Base-by-base conservation (phyloP, 805 yeast species). In the Suhomyces pyralidae region DNA sequence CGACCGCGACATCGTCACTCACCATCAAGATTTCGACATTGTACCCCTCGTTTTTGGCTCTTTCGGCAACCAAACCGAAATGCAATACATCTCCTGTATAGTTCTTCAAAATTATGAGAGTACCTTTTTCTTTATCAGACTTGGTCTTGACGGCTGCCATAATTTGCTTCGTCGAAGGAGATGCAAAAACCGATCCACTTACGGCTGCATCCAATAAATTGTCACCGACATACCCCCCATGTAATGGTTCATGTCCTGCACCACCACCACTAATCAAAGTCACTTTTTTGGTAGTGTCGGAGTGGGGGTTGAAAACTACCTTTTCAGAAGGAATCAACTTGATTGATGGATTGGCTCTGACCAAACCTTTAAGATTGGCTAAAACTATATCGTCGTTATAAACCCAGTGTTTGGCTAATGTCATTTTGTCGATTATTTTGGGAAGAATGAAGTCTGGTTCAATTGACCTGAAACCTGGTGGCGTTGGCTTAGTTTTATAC, bases 41-140 rank as follows among this genome's bases (percentile, higher is more conserved):
- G 56, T 81, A 79, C 7, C 96, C 97, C 45, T 82, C 80, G 17
- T 87, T 85, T 65, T 85, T 86, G 26, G 96, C 93, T 59, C 96
- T 78, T 67, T 92, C 97, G 2, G 87, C 91, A 2, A 96, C 96
- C 50, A 93, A 75, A 1, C 97, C 97, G 70, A 93, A 92, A 70
- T 92, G 97, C 51, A 92, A 73, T 15, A 93, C 85, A 70, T 92
- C 98, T 30, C 98, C 98, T 3, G 97, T 92, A 70, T 92, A 92
- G 70, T 93, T 92, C 71, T 92, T 92, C 43, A 90, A 96, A 47
- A 92, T 81, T 40, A 92, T 73, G 50, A 92, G 69, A 5, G 90
- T 85, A 26, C 97, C 97, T 54, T 79, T 78, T 7, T 67, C 64
- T 51, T 70, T 71, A 54, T 75, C 61, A 5, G 80, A 66, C 30